A percentile compares a stretch with the other conserved stretches of the same genome.
phyloP scores from a whole-genome alignment of 805 yeast genomes.

The Saturnispora galanensis region DNA sequence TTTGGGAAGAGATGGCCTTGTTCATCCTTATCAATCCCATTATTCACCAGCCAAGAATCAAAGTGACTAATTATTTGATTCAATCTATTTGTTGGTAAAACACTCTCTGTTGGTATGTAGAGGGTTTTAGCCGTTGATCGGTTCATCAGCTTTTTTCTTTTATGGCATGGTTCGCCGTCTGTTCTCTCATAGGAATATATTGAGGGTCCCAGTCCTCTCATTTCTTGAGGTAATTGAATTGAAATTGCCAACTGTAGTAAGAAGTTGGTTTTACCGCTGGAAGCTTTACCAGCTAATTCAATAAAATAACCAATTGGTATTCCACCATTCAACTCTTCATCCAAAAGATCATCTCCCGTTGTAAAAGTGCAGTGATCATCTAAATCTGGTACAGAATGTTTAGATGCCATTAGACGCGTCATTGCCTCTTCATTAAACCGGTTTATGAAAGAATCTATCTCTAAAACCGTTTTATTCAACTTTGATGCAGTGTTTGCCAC shows the following conservation, averaged over 20 bases:
- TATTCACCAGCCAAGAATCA: slow-evolving; percentile 25
- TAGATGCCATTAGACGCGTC: background rate
- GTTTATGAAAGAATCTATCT: slow-evolving; percentile 18
- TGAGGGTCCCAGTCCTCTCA: slow-evolving; percentile 37
- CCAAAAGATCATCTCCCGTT: slow-evolving; percentile 44
- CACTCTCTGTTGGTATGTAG: slow-evolving; percentile 73
- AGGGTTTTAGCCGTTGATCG: slow-evolving; percentile 34
- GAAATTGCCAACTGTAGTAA: slow-evolving; percentile 54
- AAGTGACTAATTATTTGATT: slow-evolving; percentile 31
- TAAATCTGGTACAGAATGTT: background rate
- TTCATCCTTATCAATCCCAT: slow-evolving; percentile 19
- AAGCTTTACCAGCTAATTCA: slow-evolving; percentile 77
- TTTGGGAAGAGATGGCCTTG: slow-evolving; percentile 26
- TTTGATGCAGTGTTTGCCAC: slow-evolving; percentile 27
- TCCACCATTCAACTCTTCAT: slow-evolving; percentile 41
- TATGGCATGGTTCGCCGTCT: slow-evolving; percentile 6
- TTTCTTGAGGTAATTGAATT: slow-evolving; percentile 39
- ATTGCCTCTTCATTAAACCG: slow-evolving; percentile 10
- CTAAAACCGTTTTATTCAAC: slow-evolving; percentile 26
- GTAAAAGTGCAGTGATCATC: slow-evolving; percentile 27
- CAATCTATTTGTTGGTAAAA: slow-evolving; percentile 57
- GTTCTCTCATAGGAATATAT: slow-evolving; percentile 11
- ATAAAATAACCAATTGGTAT: slow-evolving; percentile 46
- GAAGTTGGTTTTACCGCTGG: slow-evolving; percentile 80
- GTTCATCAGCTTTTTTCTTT: background rate